A percentile compares a stretch with the other conserved stretches of the same genome.
Conservation (phyloP, 495 filamentous ascomycete genomes). For the Daldinia grandis region DNA sequence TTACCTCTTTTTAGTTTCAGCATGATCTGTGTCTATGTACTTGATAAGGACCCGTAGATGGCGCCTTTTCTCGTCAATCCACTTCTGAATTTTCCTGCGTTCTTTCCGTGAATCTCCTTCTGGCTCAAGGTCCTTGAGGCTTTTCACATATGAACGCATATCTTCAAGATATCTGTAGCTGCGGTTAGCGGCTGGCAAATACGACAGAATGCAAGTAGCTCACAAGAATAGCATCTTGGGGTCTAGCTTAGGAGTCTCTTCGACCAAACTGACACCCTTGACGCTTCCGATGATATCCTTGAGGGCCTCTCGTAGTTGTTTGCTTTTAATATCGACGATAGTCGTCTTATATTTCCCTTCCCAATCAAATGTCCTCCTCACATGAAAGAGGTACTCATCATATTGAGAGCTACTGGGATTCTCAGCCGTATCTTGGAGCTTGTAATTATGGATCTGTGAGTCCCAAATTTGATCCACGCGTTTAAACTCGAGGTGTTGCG, state of each 20-base stretch:
- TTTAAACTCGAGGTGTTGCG: conserved; percentile 77
- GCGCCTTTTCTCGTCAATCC: conserved; percentile 68
- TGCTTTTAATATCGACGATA: conserved; percentile 86
- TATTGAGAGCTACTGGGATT: conserved; percentile 77
- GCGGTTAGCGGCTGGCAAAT: conserved; percentile 11
- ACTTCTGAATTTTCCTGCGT: conserved; percentile 68
- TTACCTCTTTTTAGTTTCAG: conserved; percentile 71
- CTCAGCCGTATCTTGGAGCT: conserved; percentile 81
- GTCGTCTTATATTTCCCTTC: conserved; percentile 85
- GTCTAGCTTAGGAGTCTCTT: conserved; percentile 80
- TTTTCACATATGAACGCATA: conserved; percentile 69
- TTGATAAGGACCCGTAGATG: conserved; percentile 82
- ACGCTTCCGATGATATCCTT: conserved; percentile 81
- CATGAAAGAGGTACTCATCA: conserved; percentile 86
- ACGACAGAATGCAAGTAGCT: conserved; percentile 14
- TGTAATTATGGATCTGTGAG: conserved; percentile 81
- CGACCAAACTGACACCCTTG: conserved; percentile 81
- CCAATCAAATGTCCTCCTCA: conserved; percentile 86
- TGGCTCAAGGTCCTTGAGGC: conserved; percentile 64
- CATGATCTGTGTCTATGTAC: conserved; percentile 85
- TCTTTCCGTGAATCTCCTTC: conserved; percentile 63
- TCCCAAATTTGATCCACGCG: conserved; percentile 88
- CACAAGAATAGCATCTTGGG: conserved; percentile 86
- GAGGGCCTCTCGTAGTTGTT: conserved; percentile 75
- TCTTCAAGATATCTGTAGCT: conserved; percentile 73